A percentile compares a stretch with the other conserved stretches of the same genome.
These are phyloP conservation scores for Corynascus novoguineensis DNA, from an alignment of 495 filamentous ascomycete species.

Conservation along the genomic window DNA sequence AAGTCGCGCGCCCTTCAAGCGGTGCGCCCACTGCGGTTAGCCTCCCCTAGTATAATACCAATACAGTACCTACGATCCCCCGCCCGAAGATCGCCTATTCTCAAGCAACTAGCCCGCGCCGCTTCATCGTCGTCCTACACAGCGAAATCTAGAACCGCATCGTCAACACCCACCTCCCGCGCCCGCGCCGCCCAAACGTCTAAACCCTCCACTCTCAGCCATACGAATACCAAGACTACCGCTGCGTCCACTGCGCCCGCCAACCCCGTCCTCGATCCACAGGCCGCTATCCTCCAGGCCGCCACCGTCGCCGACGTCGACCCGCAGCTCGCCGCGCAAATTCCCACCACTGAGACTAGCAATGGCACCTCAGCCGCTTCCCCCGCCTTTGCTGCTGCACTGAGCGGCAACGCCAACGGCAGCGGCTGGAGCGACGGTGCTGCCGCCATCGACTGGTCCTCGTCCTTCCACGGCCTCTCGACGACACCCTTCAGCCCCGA, in stretches of 20 bases:
- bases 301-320: slow-evolving; percentile 31
- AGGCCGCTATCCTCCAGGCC: slow-evolving; percentile 30
- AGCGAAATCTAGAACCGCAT: neutral
- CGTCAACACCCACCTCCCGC: slow-evolving; percentile 7
- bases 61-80: slow-evolving; percentile 1
- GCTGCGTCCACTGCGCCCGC: neutral
- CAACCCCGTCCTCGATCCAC: slow-evolving; percentile 21
- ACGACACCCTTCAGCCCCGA: slow-evolving; percentile 70
- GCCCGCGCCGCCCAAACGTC: neutral
- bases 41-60: slow-evolving; percentile 8
- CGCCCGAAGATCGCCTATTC: neutral
- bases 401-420: slow-evolving; percentile 16
- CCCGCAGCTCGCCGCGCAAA: slow-evolving; percentile 18
- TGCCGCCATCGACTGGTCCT: slow-evolving; percentile 78
- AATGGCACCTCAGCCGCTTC: neutral
- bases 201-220: neutral
- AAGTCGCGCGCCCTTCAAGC: slow-evolving; percentile 25
- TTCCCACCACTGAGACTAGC: slow-evolving; percentile 16
- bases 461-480: slow-evolving; percentile 84
- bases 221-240: neutral
- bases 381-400: slow-evolving; percentile 15
- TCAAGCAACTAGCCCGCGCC: slow-evolving; percentile 3
- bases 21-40: slow-evolving; percentile 15
- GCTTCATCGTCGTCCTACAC: slow-evolving; percentile 14
- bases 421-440: slow-evolving; percentile 35